phyloP scores from a whole-genome alignment of 805 yeast genomes.

The Wickerhamomyces xylosicus region DNA sequence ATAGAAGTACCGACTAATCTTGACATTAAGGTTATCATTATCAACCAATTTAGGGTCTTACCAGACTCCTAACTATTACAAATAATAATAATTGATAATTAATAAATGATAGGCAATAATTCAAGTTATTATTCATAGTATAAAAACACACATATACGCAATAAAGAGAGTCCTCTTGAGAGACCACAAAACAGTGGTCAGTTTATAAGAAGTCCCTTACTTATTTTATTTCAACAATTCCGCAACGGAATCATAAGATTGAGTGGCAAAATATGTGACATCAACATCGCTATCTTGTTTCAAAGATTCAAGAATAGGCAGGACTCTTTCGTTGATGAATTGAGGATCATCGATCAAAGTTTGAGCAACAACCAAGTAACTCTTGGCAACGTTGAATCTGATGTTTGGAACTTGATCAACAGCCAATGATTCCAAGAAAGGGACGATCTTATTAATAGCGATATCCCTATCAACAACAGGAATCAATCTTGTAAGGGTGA shows the following conservation, averaged over 20 bases:
- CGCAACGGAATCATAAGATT: slow-evolving; percentile 35
- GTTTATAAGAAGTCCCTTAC: no score
- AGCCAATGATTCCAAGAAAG: slow-evolving; percentile 64
- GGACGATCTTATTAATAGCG: slow-evolving; percentile 57
- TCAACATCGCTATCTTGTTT: slow-evolving; percentile 73
- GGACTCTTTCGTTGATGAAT: slow-evolving; percentile 39
- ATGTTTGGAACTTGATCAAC: slow-evolving; percentile 89
- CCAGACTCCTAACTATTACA: no score
- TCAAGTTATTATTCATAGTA: no score
- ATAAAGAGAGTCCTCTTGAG: no score
- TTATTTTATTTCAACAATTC: no score
- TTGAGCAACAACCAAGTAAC: slow-evolving; percentile 53
- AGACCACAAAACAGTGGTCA: no score
- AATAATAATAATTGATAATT: no score
- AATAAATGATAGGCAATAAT: no score
- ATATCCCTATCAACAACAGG: slow-evolving; percentile 55
- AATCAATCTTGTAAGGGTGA: slow-evolving; percentile 75
- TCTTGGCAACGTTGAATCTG: slow-evolving; percentile 88
- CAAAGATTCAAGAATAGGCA: slow-evolving; percentile 58
- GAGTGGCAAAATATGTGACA: slow-evolving; percentile 75
- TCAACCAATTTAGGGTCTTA: no score
- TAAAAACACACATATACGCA: no score
- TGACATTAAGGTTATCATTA: no score
- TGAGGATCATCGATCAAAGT: slow-evolving; percentile 27
- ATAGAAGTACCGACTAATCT: no score